phyloP scores from a whole-genome alignment of 2,329 filamentous ascomycete species.

The Fusarium longipes region DNA sequence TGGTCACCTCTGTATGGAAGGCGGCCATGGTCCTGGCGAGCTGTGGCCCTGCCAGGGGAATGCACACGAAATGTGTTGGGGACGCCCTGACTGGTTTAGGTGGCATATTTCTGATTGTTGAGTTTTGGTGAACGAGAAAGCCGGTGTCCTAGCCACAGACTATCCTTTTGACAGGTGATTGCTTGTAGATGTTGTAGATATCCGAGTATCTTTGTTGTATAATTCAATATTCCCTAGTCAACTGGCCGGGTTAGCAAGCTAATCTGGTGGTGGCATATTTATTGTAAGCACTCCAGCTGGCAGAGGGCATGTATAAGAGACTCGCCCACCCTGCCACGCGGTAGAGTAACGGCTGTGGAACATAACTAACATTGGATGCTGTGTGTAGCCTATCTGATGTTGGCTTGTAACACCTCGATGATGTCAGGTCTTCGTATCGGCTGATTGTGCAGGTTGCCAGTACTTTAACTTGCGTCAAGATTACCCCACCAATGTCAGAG shows the following conservation, averaged over 20 bases:
- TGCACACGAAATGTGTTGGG: conserved; percentile 80
- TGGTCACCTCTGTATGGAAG: conserved; percentile 70
- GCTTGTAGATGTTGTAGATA: neutral
- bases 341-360: conserved; percentile 11
- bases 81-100: conserved; percentile 55
- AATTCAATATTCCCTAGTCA: neutral
- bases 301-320: neutral
- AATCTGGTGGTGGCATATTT: neutral
- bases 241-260: conserved; percentile 9
- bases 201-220: neutral
- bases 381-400: conserved; percentile 16
- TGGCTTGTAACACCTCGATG: conserved; percentile 17
- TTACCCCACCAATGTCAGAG: conserved; percentile 25
- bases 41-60: conserved; percentile 76
- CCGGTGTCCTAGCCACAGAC: neutral
- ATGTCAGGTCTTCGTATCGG: conserved; percentile 35
- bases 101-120: conserved; percentile 15
- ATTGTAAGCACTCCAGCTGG: neutral
- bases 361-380: conserved; percentile 4
- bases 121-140: neutral
- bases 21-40: conserved; percentile 70
- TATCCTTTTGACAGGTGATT: neutral
- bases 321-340: conserved; percentile 17
- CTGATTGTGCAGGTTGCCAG: conserved; percentile 2
- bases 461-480: conserved; percentile 7